Evolutionary conservation across 2,329 filamentous ascomycete genomes (phyloP), one percentile per base, ranked within the genome.

Genomic region (Beauveria varroae): DNA sequence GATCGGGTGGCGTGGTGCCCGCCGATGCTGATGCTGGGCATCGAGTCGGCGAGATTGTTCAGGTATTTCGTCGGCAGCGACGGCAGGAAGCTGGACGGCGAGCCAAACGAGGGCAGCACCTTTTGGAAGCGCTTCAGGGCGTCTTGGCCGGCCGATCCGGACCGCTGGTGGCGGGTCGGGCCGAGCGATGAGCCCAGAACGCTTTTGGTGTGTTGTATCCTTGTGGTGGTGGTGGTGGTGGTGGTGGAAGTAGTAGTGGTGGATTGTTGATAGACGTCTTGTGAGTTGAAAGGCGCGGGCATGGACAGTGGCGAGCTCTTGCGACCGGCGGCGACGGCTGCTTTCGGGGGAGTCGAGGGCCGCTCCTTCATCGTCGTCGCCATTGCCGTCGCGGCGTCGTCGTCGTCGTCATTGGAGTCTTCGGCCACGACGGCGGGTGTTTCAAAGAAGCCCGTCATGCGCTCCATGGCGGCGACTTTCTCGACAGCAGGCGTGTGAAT

Each of bases 111-210:
- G 1, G 84, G 82, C 9, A 86, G 69, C 0, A 79, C 82, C 63
- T 81, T 84, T 49, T 81, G 81, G 49, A 87, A 69, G 64, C 77
- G 81, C 68, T 79, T 85, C 28, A 87, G 68, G 5, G 83, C 80
- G 60, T 86, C 84, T 40, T 82, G 77, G 16, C 84, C 80, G 3
- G 78, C 78, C 2, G 84, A 86, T 18, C 78, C 76, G 20, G 84
- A 81, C 22, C 84, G 76, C 14, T 75, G 73, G 50, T 78, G 76
- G 56, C 81, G 75, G 9, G 71, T 73, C 20, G 76, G 74, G n/a
- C 74, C 73, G 60, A 85, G 79, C 2, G 81, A 79, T 4, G 74
- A 71, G 12, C 78, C 74, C 34, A 85, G 70, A 10, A 72, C 64
- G 12, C 71, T 67, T 22, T 69, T 69, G 20, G 70, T 68, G 34